Evolutionary conservation across 257 asterid species (phyloP).

Genomic region (Penstemon davidsonii): DNA sequence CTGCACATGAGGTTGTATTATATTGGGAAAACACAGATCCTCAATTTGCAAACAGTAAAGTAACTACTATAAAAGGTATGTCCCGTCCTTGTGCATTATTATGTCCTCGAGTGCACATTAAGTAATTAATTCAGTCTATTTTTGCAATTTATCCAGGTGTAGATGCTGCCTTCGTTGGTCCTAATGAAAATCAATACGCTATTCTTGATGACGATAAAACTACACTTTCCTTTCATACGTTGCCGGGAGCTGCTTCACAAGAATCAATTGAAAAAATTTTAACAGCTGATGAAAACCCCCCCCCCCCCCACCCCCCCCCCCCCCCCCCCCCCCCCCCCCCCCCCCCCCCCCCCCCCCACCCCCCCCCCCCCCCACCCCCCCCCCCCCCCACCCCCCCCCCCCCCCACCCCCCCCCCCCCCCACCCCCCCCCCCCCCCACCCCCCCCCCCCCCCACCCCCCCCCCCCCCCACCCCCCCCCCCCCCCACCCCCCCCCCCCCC

Average conservation of each 20-base stretch:
- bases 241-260: constrained; percentile 74
- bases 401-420: no score
- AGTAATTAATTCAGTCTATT: constrained; percentile 25
- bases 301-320: no score
- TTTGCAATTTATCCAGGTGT: constrained; percentile 60
- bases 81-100: constrained; percentile 27
- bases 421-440: no score
- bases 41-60: constrained; percentile 80
- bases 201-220: constrained; percentile 95
- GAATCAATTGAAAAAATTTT: constrained; percentile 59
- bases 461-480: no score
- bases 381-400: no score
- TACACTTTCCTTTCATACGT: constrained; percentile 70
- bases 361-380: no score
- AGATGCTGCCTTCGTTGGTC: constrained; percentile 92
- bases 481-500: no score
- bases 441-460: no score
- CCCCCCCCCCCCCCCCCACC: no score
- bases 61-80: constrained; percentile 76
- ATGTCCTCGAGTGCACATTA: constrained; percentile 9
- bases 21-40: constrained; percentile 97
- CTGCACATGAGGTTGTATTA: constrained; percentile 75
- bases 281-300: constrained; percentile 42
- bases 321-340: no score
- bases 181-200: constrained; percentile 81